Base-by-base conservation (phyloP, 2,329 filamentous ascomycete genomes). In the Apiospora pterosperma region DNA sequence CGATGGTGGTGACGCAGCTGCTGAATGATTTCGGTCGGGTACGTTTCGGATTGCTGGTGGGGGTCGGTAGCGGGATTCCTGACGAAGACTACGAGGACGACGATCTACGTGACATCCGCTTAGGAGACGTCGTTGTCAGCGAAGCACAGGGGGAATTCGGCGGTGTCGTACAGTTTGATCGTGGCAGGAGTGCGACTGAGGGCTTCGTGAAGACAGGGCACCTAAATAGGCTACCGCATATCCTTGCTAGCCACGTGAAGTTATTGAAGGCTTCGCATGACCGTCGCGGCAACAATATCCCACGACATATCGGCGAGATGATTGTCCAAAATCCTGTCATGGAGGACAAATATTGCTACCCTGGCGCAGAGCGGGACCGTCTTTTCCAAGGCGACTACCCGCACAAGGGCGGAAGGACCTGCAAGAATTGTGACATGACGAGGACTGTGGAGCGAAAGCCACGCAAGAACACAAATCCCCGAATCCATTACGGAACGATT, bases 71-170 rank as follows among this genome's bases (percentile, higher is more conserved):
- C 25, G 48, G 48, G 16, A 25, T 36, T 21, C 58, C 58, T 6
- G 36, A 25, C 21, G 14, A 1, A n/a, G 65, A 67, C 36, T 61
- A 73, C 16, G n/a, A n/a, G n/a, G n/a, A n/a, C n/a, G n/a, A n/a
- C n/a, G n/a, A n/a, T n/a, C n/a, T n/a, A n/a, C n/a, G n/a, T n/a
- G 74, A 76, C 44, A 73, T 76, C n/a, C 68, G 71, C 4, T 69
- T 77, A 2, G 74, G 75, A 0, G 74, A 77, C 52, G 62, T 77
- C 36, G 74, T 76, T 0, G 75, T 77, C 21, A 72, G 74, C 62
- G 11, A 60, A 19, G 65, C 71, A 44, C 16, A 42, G 2, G n/a
- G 63, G 59, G 67, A 65, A 11, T 64, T 63, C 2, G 67, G 67
- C 1, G 72, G 72, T 1, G 70, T 77, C 2, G 41, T 76, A 10